Conservation (phyloP, 257 asterid species). For the Agastache rugosa region DNA sequence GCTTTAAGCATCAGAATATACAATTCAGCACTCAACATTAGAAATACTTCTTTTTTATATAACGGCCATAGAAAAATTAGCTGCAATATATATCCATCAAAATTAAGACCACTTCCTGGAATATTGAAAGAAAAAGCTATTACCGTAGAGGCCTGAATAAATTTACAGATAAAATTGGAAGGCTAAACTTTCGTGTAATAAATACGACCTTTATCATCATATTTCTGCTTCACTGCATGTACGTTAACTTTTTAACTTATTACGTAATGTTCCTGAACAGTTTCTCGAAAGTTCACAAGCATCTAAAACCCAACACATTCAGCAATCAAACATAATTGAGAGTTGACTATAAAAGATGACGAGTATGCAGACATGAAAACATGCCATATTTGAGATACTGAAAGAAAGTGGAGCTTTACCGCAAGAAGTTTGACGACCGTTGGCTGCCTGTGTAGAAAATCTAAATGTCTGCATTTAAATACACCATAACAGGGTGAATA, state of each 20-base stretch:
- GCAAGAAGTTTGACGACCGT: slow-evolving; percentile 72
- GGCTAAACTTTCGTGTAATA: neutral
- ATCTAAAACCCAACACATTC: slow-evolving; percentile 12
- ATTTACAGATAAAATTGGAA: neutral
- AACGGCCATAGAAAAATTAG: neutral
- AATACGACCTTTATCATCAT: neutral
- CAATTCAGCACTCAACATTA: neutral
- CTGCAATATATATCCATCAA: slow-evolving; percentile 13
- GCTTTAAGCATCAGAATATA: neutral
- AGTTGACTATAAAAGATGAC: slow-evolving; percentile 10
- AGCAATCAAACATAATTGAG: neutral
- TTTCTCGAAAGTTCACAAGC: neutral
- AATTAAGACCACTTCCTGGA: neutral
- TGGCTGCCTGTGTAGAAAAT: slow-evolving; percentile 72
- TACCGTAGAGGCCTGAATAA: neutral
- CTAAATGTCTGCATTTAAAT: slow-evolving; percentile 65
- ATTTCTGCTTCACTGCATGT: neutral
- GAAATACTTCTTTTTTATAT: neutral
- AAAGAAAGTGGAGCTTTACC: slow-evolving; percentile 53
- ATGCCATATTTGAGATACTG: slow-evolving; percentile 28
- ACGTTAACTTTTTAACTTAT: neutral
- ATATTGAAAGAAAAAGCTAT: neutral
- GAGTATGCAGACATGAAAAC: neutral
- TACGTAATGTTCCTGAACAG: neutral
- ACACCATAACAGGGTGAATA: slow-evolving; percentile 31